These are phyloP conservation scores for Rosa rugosa DNA, from an alignment of 306 rosid genomes.

Conservation along the genomic window DNA sequence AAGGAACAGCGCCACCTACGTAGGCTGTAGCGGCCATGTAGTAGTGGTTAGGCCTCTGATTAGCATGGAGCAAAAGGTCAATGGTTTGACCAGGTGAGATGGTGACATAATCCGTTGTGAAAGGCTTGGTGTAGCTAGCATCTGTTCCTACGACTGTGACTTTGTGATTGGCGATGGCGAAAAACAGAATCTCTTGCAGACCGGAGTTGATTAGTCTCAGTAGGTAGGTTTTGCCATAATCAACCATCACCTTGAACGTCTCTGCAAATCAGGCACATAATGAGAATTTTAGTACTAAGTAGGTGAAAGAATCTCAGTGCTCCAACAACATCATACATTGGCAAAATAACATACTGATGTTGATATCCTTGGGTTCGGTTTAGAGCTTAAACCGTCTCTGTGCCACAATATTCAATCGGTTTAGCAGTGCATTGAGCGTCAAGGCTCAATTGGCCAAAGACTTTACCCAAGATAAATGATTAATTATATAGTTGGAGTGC, in stretches of 20 bases:
- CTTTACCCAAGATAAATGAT: not conserved
- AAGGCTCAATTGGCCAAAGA: not conserved
- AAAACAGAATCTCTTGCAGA: slow-evolving; percentile 15
- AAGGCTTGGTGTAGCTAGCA: slow-evolving; percentile 35
- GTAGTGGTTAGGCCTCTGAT: slow-evolving; percentile 18
- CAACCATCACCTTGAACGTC: slow-evolving; percentile 14
- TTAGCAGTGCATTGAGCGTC: too few relatives aligned
- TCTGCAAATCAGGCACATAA: not conserved
- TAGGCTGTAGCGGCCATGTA: slow-evolving; percentile 33
- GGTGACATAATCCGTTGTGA: slow-evolving; percentile 15
- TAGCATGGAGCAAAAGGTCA: slow-evolving; percentile 24
- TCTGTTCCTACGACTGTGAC: slow-evolving; percentile 32
- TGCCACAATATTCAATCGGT: too few relatives aligned
- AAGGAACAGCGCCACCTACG: not conserved
- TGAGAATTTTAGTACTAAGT: not conserved
- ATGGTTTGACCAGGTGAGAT: slow-evolving; percentile 35
- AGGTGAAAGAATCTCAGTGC: not conserved
- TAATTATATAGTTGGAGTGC: not conserved
- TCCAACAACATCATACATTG: not conserved
- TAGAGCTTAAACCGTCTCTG: not conserved
- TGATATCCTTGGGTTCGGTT: not conserved
- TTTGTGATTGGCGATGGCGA: slow-evolving; percentile 28
- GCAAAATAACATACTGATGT: not conserved
- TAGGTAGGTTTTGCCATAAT: slow-evolving; percentile 27
- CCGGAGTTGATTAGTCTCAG: slow-evolving; percentile 28